Percentiles rank a stretch among this genome's conserved stretches.
Evolutionary conservation across 768 basidiomycete species (phyloP).

Genomic region (Podaxis sp.): DNA sequence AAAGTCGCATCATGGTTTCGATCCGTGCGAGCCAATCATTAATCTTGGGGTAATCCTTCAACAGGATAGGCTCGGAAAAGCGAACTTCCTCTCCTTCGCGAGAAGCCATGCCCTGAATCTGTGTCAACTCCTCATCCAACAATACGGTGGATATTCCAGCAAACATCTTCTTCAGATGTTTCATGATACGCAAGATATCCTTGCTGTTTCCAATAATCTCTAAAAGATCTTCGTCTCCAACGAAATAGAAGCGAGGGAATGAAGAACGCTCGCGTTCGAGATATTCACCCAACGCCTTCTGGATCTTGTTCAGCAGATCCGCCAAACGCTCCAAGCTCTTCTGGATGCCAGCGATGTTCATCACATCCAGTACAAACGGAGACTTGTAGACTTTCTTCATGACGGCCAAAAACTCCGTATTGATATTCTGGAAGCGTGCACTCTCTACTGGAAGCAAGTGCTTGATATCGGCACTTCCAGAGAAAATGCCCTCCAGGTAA

Average conservation of each 20-base stretch:
- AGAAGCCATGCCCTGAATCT: conserved; percentile 92
- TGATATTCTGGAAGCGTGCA: conserved; percentile 98
- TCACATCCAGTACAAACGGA: conserved; percentile 93
- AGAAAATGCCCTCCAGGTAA: conserved; percentile 98
- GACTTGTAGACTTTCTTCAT: conserved; percentile 99
- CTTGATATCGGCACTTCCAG: conserved; percentile 99
- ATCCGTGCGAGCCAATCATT: conserved; percentile 97
- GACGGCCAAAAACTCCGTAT: conserved; percentile 93
- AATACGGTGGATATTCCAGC: conserved; percentile 90
- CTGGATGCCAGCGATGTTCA: conserved; percentile 95
- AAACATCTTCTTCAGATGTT: conserved; percentile 99
- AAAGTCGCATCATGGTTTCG: conserved; percentile 90
- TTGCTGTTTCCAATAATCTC: conserved; percentile 99
- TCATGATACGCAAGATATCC: conserved; percentile 96
- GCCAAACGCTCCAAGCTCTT: conserved; percentile 96
- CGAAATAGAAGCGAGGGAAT: conserved; percentile 99
- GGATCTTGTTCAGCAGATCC: conserved; percentile 95
- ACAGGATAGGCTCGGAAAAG: conserved; percentile 78
- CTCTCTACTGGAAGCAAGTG: conserved; percentile 97
- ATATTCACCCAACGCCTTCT: conserved; percentile 98
- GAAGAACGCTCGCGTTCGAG: conserved; percentile 95
- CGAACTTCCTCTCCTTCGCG: conserved; percentile 92
- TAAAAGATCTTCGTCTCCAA: conserved; percentile 96
- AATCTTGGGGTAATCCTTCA: conserved; percentile 96
- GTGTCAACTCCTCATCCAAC: conserved; percentile 83